Evolutionary conservation across 495 filamentous ascomycete genomes (phyloP).

Genomic region (Hyaloscypha bicolor): DNA sequence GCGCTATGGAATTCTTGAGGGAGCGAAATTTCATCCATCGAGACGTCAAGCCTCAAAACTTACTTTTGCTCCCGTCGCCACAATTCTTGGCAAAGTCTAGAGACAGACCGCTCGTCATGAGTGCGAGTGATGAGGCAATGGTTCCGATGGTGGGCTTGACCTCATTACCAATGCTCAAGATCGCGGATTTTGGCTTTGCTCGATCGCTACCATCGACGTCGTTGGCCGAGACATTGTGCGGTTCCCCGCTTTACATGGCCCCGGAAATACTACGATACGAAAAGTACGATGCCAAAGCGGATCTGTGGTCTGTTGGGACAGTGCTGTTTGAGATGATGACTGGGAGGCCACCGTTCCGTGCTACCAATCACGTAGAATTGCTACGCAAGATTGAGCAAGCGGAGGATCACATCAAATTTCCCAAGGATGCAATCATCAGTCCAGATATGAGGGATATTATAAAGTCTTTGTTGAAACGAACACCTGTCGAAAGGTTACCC

Average conservation of each 20-base stretch:
- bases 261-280: constrained; percentile 97
- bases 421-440: constrained; percentile 70
- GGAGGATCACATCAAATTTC: constrained; percentile 82
- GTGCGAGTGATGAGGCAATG: constrained; percentile 72
- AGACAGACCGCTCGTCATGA: constrained; percentile 49
- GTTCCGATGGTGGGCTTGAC: constrained; percentile 81
- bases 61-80: constrained; percentile 85
- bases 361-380: constrained; percentile 91
- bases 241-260: constrained; percentile 98
- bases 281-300: constrained; percentile 94
- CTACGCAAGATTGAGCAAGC: constrained; percentile 86
- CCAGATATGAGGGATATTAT: constrained; percentile 81
- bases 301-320: constrained; percentile 96
- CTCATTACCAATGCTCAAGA: constrained; percentile 91
- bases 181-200: constrained; percentile 97
- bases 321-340: constrained; percentile 94
- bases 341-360: constrained; percentile 87
- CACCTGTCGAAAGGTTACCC: constrained; percentile 78
- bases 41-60: constrained; percentile 96
- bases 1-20: constrained; percentile 86
- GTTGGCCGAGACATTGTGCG: constrained; percentile 92
- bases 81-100: constrained; percentile 48
- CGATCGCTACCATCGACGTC: constrained; percentile 85
- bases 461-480: constrained; percentile 77
- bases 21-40: constrained; percentile 88